Percentiles rank a stretch among this genome's conserved stretches.
phyloP scores from a whole-genome alignment of 768 basidiomycete species.

The Mycena belliarum region DNA sequence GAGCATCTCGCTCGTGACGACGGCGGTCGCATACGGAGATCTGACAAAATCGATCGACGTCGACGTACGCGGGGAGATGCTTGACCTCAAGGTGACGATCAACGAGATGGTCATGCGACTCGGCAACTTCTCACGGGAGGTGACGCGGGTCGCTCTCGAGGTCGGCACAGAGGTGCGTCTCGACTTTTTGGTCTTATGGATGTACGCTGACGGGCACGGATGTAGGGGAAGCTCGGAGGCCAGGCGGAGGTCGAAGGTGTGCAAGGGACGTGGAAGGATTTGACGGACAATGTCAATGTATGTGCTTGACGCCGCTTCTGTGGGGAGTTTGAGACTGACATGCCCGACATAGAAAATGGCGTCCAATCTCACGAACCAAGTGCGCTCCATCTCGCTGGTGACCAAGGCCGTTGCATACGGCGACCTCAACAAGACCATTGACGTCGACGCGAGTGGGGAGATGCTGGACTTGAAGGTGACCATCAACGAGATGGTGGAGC shows the following conservation, averaged over 20 bases:
- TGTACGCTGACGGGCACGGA: neutral
- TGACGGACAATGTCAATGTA: slow-evolving; percentile 21
- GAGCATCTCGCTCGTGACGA: slow-evolving; percentile 12
- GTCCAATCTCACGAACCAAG: slow-evolving; percentile 13
- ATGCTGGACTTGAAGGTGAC: slow-evolving; percentile 22
- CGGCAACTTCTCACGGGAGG: slow-evolving; percentile 18
- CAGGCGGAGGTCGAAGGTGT: slow-evolving; percentile 17
- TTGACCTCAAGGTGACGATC: slow-evolving; percentile 76
- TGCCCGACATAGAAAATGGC: slow-evolving; percentile 14
- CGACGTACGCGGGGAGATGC: slow-evolving; percentile 78
- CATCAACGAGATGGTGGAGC: slow-evolving; percentile 23
- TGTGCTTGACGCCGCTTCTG: slow-evolving; percentile 62
- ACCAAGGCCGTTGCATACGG: slow-evolving; percentile 21
- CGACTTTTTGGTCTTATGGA: neutral
- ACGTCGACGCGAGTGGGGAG: slow-evolving; percentile 19
- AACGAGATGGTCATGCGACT: slow-evolving; percentile 36
- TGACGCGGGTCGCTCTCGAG: slow-evolving; percentile 18
- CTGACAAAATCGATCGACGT: slow-evolving; percentile 68
- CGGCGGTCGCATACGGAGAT: slow-evolving; percentile 30
- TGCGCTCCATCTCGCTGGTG: slow-evolving; percentile 8
- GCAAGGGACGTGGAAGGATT: slow-evolving; percentile 16
- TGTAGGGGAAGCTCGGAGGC: slow-evolving; percentile 9
- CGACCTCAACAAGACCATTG: slow-evolving; percentile 14
- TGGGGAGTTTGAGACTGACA: slow-evolving; percentile 35
- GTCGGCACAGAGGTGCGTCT: slow-evolving; percentile 7